These are phyloP conservation scores for Exidia glandulosa DNA, from an alignment of 768 basidiomycete species.

Conservation along the genomic window DNA sequence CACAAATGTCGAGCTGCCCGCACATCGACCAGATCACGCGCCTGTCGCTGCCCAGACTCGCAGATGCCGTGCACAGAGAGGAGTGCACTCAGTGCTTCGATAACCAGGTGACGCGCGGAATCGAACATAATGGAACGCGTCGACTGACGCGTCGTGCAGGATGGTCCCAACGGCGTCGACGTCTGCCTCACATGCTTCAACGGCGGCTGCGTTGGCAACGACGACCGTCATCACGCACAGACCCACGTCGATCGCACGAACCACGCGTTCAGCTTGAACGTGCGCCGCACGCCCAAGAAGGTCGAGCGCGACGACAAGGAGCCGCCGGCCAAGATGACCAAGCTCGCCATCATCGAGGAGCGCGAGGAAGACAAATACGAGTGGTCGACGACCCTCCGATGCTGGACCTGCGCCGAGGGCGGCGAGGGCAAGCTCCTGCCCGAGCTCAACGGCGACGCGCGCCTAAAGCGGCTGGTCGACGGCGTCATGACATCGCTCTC, in stretches of 20 bases:
- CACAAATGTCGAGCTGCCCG: conserved; percentile 25
- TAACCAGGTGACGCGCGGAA: conserved; percentile 49
- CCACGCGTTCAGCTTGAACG: conserved; percentile 69
- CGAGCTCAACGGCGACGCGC: conserved; percentile 10
- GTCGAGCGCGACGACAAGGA: conserved; percentile 61
- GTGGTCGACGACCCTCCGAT: conserved; percentile 49
- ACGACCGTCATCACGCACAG: conserved; percentile 57
- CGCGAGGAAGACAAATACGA: conserved; percentile 86
- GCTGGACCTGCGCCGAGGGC: conserved; percentile 59
- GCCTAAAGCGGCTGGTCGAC: conserved; percentile 45
- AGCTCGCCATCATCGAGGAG: conserved; percentile 79
- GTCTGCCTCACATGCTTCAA: conserved; percentile 93
- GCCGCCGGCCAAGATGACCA: conserved; percentile 82
- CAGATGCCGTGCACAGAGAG: conserved; percentile 73
- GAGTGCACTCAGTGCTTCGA: conserved; percentile 99
- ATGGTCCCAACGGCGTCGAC: conserved; percentile 64
- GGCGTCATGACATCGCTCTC: conserved; percentile 73
- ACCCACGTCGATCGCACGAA: conserved; percentile 62
- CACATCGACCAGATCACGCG: conserved; percentile 41
- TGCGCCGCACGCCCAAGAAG: conserved; percentile 43
- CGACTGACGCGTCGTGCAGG: conserved; percentile 31
- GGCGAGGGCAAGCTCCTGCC: conserved; percentile 33
- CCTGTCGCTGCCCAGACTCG: conserved; percentile 47
- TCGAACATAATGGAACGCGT: background rate
- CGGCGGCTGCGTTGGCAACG: conserved; percentile 61